A percentile compares a stretch with the other conserved stretches of the same genome.
These are phyloP conservation scores for Lyophyllum shimeji DNA, from an alignment of 768 basidiomycete genomes.

Conservation along the genomic window DNA sequence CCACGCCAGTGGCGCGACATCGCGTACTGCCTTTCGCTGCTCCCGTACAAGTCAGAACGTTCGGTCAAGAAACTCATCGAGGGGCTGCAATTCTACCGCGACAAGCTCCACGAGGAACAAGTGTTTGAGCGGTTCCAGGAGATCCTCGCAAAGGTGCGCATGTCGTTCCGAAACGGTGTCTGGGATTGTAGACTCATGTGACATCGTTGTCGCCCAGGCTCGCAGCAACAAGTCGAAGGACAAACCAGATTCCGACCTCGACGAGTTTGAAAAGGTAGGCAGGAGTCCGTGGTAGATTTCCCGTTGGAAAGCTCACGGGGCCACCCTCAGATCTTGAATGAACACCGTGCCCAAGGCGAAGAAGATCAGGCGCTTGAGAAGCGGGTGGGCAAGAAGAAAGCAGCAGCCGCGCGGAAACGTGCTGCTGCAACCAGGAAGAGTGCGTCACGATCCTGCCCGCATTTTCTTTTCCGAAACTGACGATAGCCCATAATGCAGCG, in stretches of 20 bases:
- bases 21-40: slow-evolving; percentile 88
- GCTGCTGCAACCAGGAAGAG: slow-evolving; percentile 34
- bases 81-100: slow-evolving; percentile 88
- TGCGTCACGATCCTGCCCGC: slow-evolving; percentile 17
- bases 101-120: slow-evolving; percentile 87
- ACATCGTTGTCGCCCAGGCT: slow-evolving; percentile 43
- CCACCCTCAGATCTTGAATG: slow-evolving; percentile 70
- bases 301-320: background rate
- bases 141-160: slow-evolving; percentile 80
- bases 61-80: slow-evolving; percentile 97
- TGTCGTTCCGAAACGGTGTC: background rate
- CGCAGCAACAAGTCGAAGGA: slow-evolving; percentile 88
- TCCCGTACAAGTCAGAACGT: slow-evolving; percentile 96
- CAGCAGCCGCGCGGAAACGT: slow-evolving; percentile 67
- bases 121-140: slow-evolving; percentile 86
- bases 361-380: slow-evolving; percentile 92
- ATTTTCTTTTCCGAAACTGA: background rate
- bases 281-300: background rate
- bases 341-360: slow-evolving; percentile 79
- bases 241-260: slow-evolving; percentile 90
- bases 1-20: slow-evolving; percentile 97
- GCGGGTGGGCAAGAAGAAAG: slow-evolving; percentile 81
- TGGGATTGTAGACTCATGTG: background rate
- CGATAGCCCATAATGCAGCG: background rate
- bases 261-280: slow-evolving; percentile 88